phyloP scores from a whole-genome alignment of 345 rosid species.

The Durio zibethinus region DNA sequence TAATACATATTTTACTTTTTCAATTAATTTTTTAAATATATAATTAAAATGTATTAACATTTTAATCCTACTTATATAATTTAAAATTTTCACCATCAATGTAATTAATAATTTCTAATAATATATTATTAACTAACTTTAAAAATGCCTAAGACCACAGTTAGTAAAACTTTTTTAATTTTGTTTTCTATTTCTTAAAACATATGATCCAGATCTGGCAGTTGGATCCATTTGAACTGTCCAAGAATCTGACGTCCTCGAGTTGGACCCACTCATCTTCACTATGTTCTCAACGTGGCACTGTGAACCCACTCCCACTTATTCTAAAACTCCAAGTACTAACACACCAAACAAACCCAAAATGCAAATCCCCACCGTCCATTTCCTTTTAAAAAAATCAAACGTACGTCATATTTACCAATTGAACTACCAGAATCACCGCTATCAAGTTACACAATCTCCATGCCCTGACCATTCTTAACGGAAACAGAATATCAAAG shows the following conservation, averaged over 20 bases:
- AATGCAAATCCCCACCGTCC: too few relatives aligned
- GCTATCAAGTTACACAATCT: neutral
- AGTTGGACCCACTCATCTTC: neutral
- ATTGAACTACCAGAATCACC: constrained; percentile 17
- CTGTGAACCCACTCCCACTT: neutral
- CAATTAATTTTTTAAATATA: too few relatives aligned
- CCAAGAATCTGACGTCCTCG: neutral
- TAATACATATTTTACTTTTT: too few relatives aligned
- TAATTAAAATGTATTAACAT: too few relatives aligned
- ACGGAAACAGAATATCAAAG: neutral
- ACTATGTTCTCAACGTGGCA: constrained; percentile 11
- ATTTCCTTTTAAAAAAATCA: neutral
- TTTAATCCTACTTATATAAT: too few relatives aligned
- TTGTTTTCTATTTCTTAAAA: too few relatives aligned
- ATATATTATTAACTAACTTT: too few relatives aligned
- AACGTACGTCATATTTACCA: too few relatives aligned
- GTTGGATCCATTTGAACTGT: neutral
- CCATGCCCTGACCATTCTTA: neutral
- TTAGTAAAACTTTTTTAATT: too few relatives aligned
- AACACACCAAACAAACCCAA: constrained; percentile 3
- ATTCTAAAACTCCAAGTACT: neutral
- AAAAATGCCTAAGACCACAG: too few relatives aligned
- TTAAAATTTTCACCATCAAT: too few relatives aligned
- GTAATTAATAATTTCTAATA: too few relatives aligned
- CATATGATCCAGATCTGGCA: neutral